phyloP scores from a whole-genome alignment of 2,329 filamentous ascomycete genomes.

The Colletotrichum falcatum region DNA sequence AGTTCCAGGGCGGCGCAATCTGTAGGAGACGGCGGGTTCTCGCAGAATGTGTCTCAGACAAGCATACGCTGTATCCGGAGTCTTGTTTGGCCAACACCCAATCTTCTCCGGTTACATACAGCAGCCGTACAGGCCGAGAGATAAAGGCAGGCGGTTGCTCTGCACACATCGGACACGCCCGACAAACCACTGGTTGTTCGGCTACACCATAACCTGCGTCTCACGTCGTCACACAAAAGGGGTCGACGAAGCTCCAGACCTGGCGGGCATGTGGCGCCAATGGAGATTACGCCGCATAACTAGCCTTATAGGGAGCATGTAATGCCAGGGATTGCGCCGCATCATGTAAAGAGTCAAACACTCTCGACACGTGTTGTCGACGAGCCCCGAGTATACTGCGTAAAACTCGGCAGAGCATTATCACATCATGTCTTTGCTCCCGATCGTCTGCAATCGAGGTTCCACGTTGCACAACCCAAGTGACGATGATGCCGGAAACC shows the following conservation, averaged over 20 bases:
- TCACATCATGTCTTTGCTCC: background rate
- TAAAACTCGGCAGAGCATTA: slow-evolving; percentile 14
- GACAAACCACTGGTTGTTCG: slow-evolving; percentile 27
- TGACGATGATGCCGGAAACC: slow-evolving; percentile 34
- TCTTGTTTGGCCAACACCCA: slow-evolving; percentile 32
- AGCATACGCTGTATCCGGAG: slow-evolving; percentile 27
- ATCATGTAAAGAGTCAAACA: slow-evolving; percentile 35
- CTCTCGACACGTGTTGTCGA: slow-evolving; percentile 14
- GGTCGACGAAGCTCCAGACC: slow-evolving; percentile 10
- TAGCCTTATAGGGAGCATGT: background rate
- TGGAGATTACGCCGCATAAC: slow-evolving; percentile 6
- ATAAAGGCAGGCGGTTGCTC: slow-evolving; percentile 24
- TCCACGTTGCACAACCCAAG: slow-evolving; percentile 16
- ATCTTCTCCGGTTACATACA: slow-evolving; percentile 38
- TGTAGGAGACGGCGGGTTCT: slow-evolving; percentile 1
- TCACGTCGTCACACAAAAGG: slow-evolving; percentile 27
- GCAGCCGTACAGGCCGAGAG: slow-evolving; percentile 15
- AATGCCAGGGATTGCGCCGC: background rate
- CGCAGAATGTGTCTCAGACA: slow-evolving; percentile 35
- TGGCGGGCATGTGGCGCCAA: slow-evolving; percentile 28
- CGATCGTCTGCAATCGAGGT: slow-evolving; percentile 4
- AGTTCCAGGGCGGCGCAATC: slow-evolving; percentile 13
- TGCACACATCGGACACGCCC: slow-evolving; percentile 22
- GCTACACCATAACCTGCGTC: background rate
- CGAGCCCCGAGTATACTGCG: slow-evolving; percentile 7